phyloP scores from a whole-genome alignment of 768 basidiomycete species.

The Ramaria sp. region DNA sequence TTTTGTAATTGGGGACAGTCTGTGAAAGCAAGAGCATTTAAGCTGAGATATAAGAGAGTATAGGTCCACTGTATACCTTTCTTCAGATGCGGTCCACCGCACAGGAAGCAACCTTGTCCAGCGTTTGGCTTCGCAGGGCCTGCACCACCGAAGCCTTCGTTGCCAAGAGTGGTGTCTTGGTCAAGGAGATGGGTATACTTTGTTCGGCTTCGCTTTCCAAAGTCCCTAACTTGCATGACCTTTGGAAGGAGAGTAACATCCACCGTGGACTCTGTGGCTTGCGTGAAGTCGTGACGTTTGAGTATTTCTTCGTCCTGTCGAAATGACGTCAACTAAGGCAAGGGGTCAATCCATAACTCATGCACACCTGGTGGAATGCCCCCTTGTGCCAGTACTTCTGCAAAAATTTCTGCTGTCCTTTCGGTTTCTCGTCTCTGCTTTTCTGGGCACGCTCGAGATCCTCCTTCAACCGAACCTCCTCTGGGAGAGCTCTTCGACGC shows the following conservation, averaged over 20 bases:
- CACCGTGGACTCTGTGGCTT: constrained; percentile 78
- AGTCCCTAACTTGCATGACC: constrained; percentile 96
- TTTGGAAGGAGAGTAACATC: constrained; percentile 85
- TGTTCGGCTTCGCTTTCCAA: constrained; percentile 83
- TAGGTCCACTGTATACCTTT: constrained; percentile 42
- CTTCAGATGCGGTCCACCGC: constrained; percentile 89
- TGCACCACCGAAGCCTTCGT: constrained; percentile 56
- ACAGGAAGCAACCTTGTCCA: constrained; percentile 74
- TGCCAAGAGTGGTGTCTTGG: constrained; percentile 72
- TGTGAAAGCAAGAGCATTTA: constrained; percentile 6
- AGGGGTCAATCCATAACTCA: neutral
- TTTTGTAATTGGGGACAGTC: constrained; percentile 25
- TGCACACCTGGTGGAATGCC: constrained; percentile 86
- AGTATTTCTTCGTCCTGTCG: constrained; percentile 80
- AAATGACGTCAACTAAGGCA: constrained; percentile 6
- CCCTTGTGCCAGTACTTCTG: constrained; percentile 99
- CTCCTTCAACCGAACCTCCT: constrained; percentile 85
- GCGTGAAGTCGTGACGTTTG: constrained; percentile 73
- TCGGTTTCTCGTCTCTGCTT: constrained; percentile 76
- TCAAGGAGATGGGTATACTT: constrained; percentile 96
- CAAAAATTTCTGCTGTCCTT: constrained; percentile 84
- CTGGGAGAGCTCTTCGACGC: constrained; percentile 81
- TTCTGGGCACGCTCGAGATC: constrained; percentile 82
- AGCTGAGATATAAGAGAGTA: neutral
- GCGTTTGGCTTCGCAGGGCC: constrained; percentile 26